Evolutionary conservation across 441 rosid genomes (phyloP).

Genomic region (Adansonia gregorii): DNA sequence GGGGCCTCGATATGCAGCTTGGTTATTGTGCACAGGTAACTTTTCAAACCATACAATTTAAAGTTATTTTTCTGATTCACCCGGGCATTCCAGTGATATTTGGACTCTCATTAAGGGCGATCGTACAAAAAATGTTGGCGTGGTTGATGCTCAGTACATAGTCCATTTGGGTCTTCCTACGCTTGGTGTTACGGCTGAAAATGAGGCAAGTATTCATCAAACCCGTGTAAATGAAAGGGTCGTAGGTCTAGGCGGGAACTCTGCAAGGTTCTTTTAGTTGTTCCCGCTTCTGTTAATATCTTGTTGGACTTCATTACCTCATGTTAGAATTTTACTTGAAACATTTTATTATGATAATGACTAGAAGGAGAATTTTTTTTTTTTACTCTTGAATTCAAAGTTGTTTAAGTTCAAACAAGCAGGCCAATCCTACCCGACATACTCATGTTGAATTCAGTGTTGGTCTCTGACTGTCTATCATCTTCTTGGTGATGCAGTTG

Average conservation of each 20-base stretch:
- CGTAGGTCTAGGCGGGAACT: neutral
- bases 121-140: conserved; percentile 78
- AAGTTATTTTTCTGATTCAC: conserved; percentile 10
- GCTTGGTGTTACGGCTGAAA: conserved; percentile 56
- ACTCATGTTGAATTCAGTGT: neutral
- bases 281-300: too few relatives aligned
- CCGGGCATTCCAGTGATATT: conserved; percentile 20
- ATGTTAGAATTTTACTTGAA: too few relatives aligned
- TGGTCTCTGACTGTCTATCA: neutral
- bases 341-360: neutral
- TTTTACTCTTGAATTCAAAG: neutral
- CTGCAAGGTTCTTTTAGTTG: neutral
- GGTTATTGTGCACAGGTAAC: conserved; percentile 89
- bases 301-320: too few relatives aligned
- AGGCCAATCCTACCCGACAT: neutral
- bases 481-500: conserved; percentile 26
- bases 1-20: conserved; percentile 87
- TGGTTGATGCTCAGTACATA: conserved; percentile 85
- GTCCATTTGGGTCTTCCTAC: conserved; percentile 78
- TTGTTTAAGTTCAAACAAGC: neutral
- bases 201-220: conserved; percentile 39
- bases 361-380: neutral
- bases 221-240: neutral
- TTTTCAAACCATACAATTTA: conserved; percentile 10
- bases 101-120: conserved; percentile 60